A percentile compares a stretch with the other conserved stretches of the same genome.
phyloP scores from a whole-genome alignment of 139 green algal species.

The Chara braunii region DNA sequence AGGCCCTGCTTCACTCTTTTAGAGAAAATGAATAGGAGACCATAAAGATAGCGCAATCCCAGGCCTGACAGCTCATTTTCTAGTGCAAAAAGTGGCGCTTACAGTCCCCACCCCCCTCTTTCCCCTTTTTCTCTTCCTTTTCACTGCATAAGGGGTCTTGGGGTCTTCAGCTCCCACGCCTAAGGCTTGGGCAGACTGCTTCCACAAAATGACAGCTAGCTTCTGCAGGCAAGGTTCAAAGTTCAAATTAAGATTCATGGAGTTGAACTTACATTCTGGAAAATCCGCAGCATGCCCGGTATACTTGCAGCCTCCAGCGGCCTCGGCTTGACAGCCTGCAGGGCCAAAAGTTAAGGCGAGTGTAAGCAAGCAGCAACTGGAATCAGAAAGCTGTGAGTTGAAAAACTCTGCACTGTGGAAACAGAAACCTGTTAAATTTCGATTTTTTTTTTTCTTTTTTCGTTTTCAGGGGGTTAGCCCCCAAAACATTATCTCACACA shows the following conservation, averaged over 20 bases:
- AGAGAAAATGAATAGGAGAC: no score
- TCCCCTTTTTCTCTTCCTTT: no score
- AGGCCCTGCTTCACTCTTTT: no score
- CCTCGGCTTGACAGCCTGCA: constrained; percentile 72
- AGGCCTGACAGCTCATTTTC: no score
- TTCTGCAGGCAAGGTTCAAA: background rate
- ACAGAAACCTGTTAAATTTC: background rate
- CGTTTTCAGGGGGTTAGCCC: background rate
- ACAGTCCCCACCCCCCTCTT: no score
- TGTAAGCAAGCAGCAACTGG: background rate
- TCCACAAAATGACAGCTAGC: no score
- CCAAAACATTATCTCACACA: background rate
- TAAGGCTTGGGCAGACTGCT: no score
- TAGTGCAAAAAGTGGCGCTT: no score
- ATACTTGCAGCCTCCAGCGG: constrained; percentile 72
- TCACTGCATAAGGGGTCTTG: no score
- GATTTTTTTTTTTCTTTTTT: background rate
- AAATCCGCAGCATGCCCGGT: constrained; percentile 77
- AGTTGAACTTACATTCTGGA: constrained; percentile 75
- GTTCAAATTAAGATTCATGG: no score
- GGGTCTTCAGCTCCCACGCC: no score
- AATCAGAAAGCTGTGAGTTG: background rate
- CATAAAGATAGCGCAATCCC: no score
- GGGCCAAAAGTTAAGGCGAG: background rate
- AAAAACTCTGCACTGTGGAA: background rate